phyloP scores from a whole-genome alignment of 129 eudicot genomes.

The Pseudognaphalium luteoalbum region DNA sequence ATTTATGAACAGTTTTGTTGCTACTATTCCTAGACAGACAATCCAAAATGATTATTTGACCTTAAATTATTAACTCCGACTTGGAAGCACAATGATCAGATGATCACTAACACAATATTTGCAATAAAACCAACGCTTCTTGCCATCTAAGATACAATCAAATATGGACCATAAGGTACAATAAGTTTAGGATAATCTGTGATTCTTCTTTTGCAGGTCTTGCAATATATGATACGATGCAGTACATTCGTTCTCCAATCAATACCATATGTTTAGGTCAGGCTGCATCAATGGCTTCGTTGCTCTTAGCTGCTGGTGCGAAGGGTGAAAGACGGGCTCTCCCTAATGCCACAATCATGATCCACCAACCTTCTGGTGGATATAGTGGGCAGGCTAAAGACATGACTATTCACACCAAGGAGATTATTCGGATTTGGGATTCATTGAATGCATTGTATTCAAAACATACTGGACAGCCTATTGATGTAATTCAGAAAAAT shows the following conservation, averaged over 20 bases:
- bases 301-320: conserved; percentile 85
- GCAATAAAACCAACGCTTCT: too few relatives aligned
- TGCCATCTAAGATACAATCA: not conserved
- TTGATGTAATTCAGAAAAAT: conserved; percentile 64
- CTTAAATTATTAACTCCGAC: too few relatives aligned
- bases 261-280: conserved; percentile 87
- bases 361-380: conserved; percentile 95
- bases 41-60: too few relatives aligned
- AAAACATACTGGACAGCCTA: conserved; percentile 78
- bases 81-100: too few relatives aligned
- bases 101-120: too few relatives aligned
- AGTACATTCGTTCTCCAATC: conserved; percentile 83
- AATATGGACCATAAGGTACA: too few relatives aligned
- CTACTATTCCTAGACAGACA: too few relatives aligned
- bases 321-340: conserved; percentile 88
- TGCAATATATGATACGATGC: conserved; percentile 95
- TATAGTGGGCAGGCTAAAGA: conserved; percentile 92
- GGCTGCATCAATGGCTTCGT: conserved; percentile 94
- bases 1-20: too few relatives aligned
- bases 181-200: not conserved
- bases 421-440: conserved; percentile 79
- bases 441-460: conserved; percentile 64
- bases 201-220: conserved; percentile 49
- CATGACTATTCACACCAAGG: conserved; percentile 76
- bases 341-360: conserved; percentile 86